Evolutionary conservation across 1,284 basidiomycete genomes (phyloP).

Genomic region (Cutaneotrichosporon sp.): DNA sequence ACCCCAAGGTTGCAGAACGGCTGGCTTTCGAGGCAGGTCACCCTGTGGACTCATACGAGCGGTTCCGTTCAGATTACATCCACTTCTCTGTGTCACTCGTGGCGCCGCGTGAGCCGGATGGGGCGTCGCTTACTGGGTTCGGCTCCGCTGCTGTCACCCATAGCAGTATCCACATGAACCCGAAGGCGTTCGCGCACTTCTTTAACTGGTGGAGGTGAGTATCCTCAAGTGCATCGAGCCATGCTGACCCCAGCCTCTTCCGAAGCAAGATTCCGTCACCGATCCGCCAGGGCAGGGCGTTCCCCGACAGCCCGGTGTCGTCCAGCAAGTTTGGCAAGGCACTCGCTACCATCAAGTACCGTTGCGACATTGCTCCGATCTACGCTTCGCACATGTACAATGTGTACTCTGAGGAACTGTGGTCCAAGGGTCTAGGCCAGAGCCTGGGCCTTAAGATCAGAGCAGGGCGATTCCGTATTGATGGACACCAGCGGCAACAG

Average conservation of each 20-base stretch:
- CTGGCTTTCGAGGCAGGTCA: slow-evolving; percentile 46
- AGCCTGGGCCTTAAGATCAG: slow-evolving; percentile 74
- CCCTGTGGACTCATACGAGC: slow-evolving; percentile 69
- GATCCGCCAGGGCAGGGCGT: slow-evolving; percentile 78
- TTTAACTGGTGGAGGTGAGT: slow-evolving; percentile 72
- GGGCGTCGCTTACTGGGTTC: neutral
- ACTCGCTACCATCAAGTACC: slow-evolving; percentile 88
- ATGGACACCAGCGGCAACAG: slow-evolving; percentile 89
- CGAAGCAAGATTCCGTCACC: slow-evolving; percentile 74
- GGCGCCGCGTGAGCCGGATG: slow-evolving; percentile 53
- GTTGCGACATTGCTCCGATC: slow-evolving; percentile 69
- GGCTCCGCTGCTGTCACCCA: slow-evolving; percentile 36
- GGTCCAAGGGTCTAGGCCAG: slow-evolving; percentile 68
- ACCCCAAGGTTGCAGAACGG: slow-evolving; percentile 50
- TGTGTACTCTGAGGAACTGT: slow-evolving; percentile 69
- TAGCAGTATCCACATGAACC: slow-evolving; percentile 83
- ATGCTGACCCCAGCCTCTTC: slow-evolving; percentile 55
- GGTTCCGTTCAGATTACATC: slow-evolving; percentile 89
- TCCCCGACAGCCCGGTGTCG: slow-evolving; percentile 63
- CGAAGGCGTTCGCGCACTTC: slow-evolving; percentile 83
- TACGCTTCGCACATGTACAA: slow-evolving; percentile 85
- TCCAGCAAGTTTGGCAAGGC: slow-evolving; percentile 87
- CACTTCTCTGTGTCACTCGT: slow-evolving; percentile 86
- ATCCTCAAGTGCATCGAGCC: neutral
- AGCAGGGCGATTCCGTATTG: slow-evolving; percentile 75